Base-by-base conservation (phyloP, 202 grass and related monocot species). In the Zoysia matrella region DNA sequence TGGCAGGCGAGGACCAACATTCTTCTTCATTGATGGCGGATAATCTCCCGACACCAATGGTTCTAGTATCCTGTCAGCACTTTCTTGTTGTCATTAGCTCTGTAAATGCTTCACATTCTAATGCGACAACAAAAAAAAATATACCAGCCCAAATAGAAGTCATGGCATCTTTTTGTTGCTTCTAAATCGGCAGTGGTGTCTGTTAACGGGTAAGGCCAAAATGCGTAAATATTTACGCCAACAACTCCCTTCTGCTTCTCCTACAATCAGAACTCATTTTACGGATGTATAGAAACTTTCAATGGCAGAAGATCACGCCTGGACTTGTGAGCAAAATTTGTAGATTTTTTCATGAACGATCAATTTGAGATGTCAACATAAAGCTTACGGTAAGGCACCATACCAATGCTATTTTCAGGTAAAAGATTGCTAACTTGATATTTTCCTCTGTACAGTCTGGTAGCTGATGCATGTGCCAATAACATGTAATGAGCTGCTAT, bases 1-100 rank as follows among this genome's bases (percentile, higher is more conserved):
- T 64, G 89, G 94, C 64, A 97, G 80, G 75, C 94, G 86, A 56
- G 91, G 83, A 75, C 89, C 91, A 39, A 69, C 91, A 82, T 60
- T 83, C 50, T 91, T 89, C 86, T 87, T 94, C 89, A 97, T 83
- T 45, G 68, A 63, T 14, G 57, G 73, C 11, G 89, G 91, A 61
- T 97, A 97, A 71, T 92, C 85, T 77, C 94, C 94, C 46, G 75
- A 85, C 10, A 88, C 47, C 64, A 94, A 82, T 2, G 94, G 91
- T 54, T 92, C 73, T 73, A 97, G 18, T 67, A 92, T 81, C 91
- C 94, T 97, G 74, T n/a, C 30, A 36, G 47, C 6, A 85, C 15
- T 52, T 55, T 5, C 70, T 46, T 11, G 42, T 69, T 69, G 7
- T 3, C 3, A 48, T 80, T 80, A 76, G 44, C 11, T 80, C n/a